Conservation (phyloP, 164 flowering plant species). For the Hamamelis virginiana region DNA sequence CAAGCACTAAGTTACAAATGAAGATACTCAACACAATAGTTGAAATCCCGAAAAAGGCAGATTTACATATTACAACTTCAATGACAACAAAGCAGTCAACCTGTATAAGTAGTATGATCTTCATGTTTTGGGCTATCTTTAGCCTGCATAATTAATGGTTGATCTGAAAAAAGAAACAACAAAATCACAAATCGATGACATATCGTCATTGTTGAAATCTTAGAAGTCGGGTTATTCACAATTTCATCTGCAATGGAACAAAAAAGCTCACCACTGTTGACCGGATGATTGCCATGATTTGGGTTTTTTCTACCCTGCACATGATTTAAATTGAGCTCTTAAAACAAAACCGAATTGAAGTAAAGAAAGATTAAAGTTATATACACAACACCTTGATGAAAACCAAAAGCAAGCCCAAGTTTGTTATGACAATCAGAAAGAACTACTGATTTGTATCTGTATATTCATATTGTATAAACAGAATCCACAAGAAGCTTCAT, state of each 20-base stretch:
- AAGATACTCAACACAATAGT: neutral
- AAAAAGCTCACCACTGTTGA: slow-evolving; percentile 24
- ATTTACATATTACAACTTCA: neutral
- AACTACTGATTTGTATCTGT: too few relatives aligned
- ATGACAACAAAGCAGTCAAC: slow-evolving; percentile 1
- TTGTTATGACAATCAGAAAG: too few relatives aligned
- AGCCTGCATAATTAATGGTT: slow-evolving; percentile 3
- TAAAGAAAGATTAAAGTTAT: neutral
- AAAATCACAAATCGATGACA: slow-evolving; percentile 2
- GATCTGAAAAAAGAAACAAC: slow-evolving; percentile 19
- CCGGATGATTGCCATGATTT: slow-evolving; percentile 19
- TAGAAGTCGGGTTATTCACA: neutral
- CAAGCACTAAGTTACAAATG: neutral
- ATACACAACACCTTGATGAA: neutral
- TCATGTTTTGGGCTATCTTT: slow-evolving; percentile 10
- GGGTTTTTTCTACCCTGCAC: slow-evolving; percentile 26
- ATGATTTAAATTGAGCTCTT: neutral
- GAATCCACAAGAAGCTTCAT: too few relatives aligned
- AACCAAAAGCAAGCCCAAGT: neutral
- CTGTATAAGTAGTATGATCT: slow-evolving; percentile 5
- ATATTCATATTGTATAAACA: too few relatives aligned
- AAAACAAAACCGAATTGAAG: slow-evolving; percentile 1
- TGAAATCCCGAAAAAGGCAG: neutral
- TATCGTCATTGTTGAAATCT: neutral
- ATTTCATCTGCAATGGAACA: neutral